Percentiles rank a stretch among this genome's conserved stretches.
Conservation (phyloP, 768 basidiomycete genomes). For the Pleurotus salmoneostramineus region DNA sequence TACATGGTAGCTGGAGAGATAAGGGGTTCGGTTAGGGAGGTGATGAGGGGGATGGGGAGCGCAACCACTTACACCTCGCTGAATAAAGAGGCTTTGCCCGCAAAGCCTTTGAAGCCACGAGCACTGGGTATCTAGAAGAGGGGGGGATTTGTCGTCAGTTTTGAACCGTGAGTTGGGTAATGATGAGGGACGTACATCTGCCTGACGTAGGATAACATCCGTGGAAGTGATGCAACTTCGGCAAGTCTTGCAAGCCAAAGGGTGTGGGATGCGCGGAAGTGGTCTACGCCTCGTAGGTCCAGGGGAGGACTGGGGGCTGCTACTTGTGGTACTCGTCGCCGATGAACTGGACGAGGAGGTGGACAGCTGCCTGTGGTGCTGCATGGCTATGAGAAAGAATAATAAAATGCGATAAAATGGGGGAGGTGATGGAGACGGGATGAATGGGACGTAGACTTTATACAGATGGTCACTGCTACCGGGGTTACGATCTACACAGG, state of each 20-base stretch:
- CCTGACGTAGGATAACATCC: conserved; percentile 35
- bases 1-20: conserved; percentile 41
- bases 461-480: background rate
- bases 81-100: conserved; percentile 57
- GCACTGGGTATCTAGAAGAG: conserved; percentile 37
- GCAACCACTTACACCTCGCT: conserved; percentile 40
- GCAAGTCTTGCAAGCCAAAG: conserved; percentile 44
- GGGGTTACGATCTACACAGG: background rate
- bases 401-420: background rate
- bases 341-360: conserved; percentile 8
- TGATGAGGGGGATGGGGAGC: background rate
- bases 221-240: conserved; percentile 40
- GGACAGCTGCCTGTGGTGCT: conserved; percentile 2
- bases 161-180: background rate
- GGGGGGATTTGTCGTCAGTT: background rate
- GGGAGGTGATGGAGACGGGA: background rate
- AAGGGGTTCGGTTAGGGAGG: background rate
- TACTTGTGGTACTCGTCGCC: conserved; percentile 14
- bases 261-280: conserved; percentile 44
- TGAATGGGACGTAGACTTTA: background rate
- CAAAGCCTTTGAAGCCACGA: conserved; percentile 50
- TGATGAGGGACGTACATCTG: conserved; percentile 27
- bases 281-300: conserved; percentile 44
- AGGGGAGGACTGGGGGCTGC: conserved; percentile 24
- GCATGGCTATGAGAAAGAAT: background rate